Conservation (phyloP, 371 early-diverging fungal species). For the Nematocida minor region DNA sequence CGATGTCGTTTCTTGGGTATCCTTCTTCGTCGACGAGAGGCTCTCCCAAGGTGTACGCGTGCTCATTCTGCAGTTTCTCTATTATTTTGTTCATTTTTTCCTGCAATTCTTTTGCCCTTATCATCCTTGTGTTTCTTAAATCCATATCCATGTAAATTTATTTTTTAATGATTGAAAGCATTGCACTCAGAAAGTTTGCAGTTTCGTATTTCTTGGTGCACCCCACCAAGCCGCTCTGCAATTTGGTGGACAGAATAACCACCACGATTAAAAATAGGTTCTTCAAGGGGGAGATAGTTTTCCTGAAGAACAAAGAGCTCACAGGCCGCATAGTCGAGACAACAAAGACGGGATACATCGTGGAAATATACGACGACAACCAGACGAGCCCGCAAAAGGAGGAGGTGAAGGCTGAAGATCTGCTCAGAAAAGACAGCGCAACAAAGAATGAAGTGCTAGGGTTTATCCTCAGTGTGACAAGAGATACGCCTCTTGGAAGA, state of each 20-base stretch:
- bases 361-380: constrained; percentile 41
- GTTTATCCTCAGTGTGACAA: constrained; percentile 54
- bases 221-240: constrained; percentile 10
- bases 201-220: constrained; percentile 51
- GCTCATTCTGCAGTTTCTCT: background rate
- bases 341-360: constrained; percentile 39
- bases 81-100: constrained; percentile 12
- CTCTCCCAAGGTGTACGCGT: constrained; percentile 8
- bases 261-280: constrained; percentile 34
- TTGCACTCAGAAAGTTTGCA: constrained; percentile 50
- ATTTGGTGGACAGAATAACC: constrained; percentile 40
- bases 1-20: constrained; percentile 21
- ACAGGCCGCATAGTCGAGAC: constrained; percentile 30
- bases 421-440: constrained; percentile 35
- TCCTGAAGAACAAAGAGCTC: constrained; percentile 37
- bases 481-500: constrained; percentile 49
- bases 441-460: constrained; percentile 46
- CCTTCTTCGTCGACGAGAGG: constrained; percentile 5
- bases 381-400: constrained; percentile 26
- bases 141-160: background rate
- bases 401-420: background rate
- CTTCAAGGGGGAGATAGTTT: constrained; percentile 53
- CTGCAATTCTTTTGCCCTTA: background rate
- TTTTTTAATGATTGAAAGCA: constrained; percentile 59
- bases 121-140: constrained; percentile 1